Evolutionary conservation across 495 filamentous ascomycete genomes (phyloP).

Genomic region (Rhizodiscina lignyota): DNA sequence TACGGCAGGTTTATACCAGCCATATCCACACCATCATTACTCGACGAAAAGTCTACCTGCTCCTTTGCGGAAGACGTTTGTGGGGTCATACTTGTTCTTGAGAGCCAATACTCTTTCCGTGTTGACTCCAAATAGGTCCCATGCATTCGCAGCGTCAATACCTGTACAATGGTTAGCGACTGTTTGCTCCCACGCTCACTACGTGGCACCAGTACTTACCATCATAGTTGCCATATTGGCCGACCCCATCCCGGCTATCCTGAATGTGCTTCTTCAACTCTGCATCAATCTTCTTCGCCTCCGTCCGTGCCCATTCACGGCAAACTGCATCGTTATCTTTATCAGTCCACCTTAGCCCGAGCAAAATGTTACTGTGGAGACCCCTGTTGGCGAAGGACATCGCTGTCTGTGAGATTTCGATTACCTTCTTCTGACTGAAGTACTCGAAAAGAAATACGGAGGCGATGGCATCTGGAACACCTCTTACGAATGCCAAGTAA

Average conservation of each 20-base stretch:
- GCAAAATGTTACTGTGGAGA: conserved; percentile 12
- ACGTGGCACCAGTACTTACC: conserved; percentile 7
- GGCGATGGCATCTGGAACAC: conserved; percentile 5
- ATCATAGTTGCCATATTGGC: conserved; percentile 22
- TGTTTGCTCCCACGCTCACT: conserved; percentile 2
- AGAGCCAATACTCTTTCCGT: conserved; percentile 24
- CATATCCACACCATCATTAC: no score
- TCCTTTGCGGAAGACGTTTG: conserved; percentile 39
- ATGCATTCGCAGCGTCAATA: conserved; percentile 16
- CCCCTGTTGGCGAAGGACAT: conserved; percentile 13
- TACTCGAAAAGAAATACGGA: conserved; percentile 14
- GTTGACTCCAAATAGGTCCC: conserved; percentile 31
- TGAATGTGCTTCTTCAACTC: conserved; percentile 4
- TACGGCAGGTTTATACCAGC: no score
- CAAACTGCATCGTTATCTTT: conserved; percentile 6
- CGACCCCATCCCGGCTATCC: conserved; percentile 17
- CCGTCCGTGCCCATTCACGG: conserved; percentile 4
- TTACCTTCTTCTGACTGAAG: conserved; percentile 7
- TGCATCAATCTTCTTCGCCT: conserved; percentile 8
- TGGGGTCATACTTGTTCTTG: conserved; percentile 38
- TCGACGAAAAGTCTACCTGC: no score
- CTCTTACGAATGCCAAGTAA: conserved; percentile 8
- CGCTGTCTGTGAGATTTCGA: conserved; percentile 5
- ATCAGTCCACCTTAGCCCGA: conserved; percentile 12
- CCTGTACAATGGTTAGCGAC: conserved; percentile 3